A percentile compares a stretch with the other conserved stretches of the same genome.
Conservation (phyloP, 1,284 basidiomycete species). For the Ganoderma sp. region DNA sequence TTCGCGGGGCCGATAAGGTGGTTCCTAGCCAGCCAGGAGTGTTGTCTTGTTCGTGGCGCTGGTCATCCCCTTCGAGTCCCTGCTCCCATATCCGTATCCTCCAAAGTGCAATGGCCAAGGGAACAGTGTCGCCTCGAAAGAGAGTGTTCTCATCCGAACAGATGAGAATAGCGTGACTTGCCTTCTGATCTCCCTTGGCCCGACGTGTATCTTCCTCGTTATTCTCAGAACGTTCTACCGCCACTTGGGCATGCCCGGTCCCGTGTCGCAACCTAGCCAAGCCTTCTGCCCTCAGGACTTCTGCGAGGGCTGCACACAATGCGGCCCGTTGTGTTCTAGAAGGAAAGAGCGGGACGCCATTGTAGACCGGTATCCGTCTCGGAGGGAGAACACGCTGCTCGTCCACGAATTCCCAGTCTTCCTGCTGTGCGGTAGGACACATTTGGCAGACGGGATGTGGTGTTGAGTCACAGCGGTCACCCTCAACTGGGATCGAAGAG, state of each 20-base stretch:
- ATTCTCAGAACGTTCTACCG: not conserved
- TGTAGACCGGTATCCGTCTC: slow-evolving; percentile 66
- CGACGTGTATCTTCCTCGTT: not conserved
- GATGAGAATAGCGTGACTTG: slow-evolving; percentile 74
- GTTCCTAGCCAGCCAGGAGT: slow-evolving; percentile 17
- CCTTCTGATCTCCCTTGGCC: slow-evolving; percentile 47
- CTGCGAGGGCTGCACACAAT: slow-evolving; percentile 54
- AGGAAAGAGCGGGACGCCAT: slow-evolving; percentile 68
- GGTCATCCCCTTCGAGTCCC: slow-evolving; percentile 22
- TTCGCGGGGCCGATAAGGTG: not conserved
- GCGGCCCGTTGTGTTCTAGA: slow-evolving; percentile 60
- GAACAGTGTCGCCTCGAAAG: slow-evolving; percentile 60
- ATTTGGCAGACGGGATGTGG: not conserved
- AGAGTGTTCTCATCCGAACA: slow-evolving; percentile 55
- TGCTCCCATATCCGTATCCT: slow-evolving; percentile 75
- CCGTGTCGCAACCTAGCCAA: slow-evolving; percentile 5
- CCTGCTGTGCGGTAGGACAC: slow-evolving; percentile 37
- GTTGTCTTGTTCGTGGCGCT: not conserved
- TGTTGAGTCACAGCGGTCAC: slow-evolving; percentile 19
- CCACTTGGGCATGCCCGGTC: not conserved
- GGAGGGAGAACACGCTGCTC: slow-evolving; percentile 44
- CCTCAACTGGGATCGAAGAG: slow-evolving; percentile 47
- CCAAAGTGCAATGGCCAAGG: slow-evolving; percentile 75
- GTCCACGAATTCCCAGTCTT: slow-evolving; percentile 16
- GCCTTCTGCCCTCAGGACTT: slow-evolving; percentile 57